Percentiles rank a stretch among this genome's conserved stretches.
These are phyloP conservation scores for Suhomyces prunicola DNA, from an alignment of 805 yeast genomes.

Conservation along the genomic window DNA sequence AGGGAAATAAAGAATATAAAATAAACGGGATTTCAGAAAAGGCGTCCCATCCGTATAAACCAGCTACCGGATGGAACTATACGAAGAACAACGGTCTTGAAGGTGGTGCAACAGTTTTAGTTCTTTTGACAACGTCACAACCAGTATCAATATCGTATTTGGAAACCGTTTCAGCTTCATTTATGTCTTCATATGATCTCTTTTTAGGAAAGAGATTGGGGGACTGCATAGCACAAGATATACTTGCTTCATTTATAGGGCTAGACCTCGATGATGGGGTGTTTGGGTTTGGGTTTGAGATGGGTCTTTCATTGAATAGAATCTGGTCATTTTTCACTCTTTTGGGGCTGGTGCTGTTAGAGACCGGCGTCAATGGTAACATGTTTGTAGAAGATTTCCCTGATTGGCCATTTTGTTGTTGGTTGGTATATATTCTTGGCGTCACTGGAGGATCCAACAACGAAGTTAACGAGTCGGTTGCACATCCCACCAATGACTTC, in stretches of 20 bases:
- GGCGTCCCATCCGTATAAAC: background rate
- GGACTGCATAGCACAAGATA: slow-evolving; percentile 9
- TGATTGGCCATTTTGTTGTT: background rate
- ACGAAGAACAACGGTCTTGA: slow-evolving; percentile 18
- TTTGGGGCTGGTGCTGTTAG: slow-evolving; percentile 28
- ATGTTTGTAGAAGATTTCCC: slow-evolving; percentile 3
- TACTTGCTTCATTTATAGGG: slow-evolving; percentile 5
- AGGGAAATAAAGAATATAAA: background rate
- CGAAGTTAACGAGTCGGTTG: slow-evolving; percentile 23
- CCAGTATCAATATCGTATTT: slow-evolving; percentile 1
- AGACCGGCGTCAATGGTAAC: slow-evolving; percentile 16
- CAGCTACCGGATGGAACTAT: slow-evolving; percentile 3
- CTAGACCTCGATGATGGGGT: slow-evolving; percentile 8
- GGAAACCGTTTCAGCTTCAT: slow-evolving; percentile 1
- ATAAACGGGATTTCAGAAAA: background rate
- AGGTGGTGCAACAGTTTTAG: slow-evolving; percentile 14
- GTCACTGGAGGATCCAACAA: slow-evolving; percentile 27
- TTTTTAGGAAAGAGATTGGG: slow-evolving; percentile 10
- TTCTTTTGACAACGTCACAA: slow-evolving; percentile 21
- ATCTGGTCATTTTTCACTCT: slow-evolving; percentile 7
- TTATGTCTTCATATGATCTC: slow-evolving; percentile 13
- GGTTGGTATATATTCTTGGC: slow-evolving; percentile 21
- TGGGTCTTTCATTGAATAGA: background rate
- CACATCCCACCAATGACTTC: slow-evolving; percentile 32
- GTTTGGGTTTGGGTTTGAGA: slow-evolving; percentile 5